Base-by-base conservation (phyloP, 2,329 filamentous ascomycete genomes). In the Chaetomium sp. region DNA sequence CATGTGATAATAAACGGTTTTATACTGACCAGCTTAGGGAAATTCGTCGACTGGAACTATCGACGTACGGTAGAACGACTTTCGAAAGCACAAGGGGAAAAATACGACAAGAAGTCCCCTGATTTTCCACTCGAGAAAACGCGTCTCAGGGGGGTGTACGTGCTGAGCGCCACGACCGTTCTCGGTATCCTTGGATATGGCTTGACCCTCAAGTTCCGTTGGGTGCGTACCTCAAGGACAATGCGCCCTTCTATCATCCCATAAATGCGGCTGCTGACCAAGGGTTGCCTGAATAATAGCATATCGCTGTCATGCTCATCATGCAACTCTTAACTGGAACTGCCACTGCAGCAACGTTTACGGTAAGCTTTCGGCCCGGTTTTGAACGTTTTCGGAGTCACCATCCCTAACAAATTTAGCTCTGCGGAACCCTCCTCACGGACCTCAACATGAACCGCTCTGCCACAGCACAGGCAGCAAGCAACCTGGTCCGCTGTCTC, bases 381-480 rank as follows among this genome's bases (percentile, higher is more conserved):
- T 9, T 19, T 14, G 9, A 5, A 12, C 0, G 3, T 32, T n/a
- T 12, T 11, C 8, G 6, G 6, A 9, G 10, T 7, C 6, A 4
- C 33, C 3, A 9, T 19, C 10, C 5, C 40, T 49, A 5, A 52
- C 46, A 53, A 8, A 4, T 7, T 5, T 35, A 55, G 53, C 48
- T 58, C 14, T 56, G 54, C 36, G 59, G 54, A 7, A 65, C 65
- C 3, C 65, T 67, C 37, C 54, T 68, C 8, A 68, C 65, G 1
- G 65, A 66, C 51, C 58, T 65, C 14, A 67, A 67, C 50, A 50
- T 56, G 6, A 37, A 63, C 42, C 41, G 52, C 8, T 65, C 64
- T 0, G 65, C 64, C 2, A 67, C 66, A 7, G 66, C 61, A 4
- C 65, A 67, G 19, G 64, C 59, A 19, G 59, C 66, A 5, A 66